Evolutionary conservation across 163 green algal species (phyloP).

Genomic region (Trebouxia gelatinosa): DNA sequence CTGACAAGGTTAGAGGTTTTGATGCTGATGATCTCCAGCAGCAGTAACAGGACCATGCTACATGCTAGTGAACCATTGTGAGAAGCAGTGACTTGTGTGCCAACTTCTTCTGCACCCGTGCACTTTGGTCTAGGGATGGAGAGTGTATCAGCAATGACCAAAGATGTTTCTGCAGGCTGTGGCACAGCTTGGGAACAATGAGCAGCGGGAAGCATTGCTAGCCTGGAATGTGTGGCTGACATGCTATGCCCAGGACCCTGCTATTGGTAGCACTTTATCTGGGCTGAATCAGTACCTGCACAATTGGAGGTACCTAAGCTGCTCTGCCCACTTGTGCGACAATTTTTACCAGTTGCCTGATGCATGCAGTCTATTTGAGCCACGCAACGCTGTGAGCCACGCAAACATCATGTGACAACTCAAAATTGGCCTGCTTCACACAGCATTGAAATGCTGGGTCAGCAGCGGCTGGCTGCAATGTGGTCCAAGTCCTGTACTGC

Average conservation of each 20-base stretch:
- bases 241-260: slow-evolving; percentile 36
- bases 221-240: slow-evolving; percentile 44
- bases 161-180: slow-evolving; percentile 24
- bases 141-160: too few species aligned
- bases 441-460: background rate
- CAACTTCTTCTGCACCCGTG: too few species aligned
- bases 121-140: too few species aligned
- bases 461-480: background rate
- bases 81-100: too few species aligned
- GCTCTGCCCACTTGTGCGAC: too few species aligned
- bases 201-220: background rate
- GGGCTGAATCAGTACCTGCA: background rate
- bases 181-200: background rate
- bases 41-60: too few species aligned
- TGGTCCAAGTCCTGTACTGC: background rate
- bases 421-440: background rate
- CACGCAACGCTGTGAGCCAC: background rate
- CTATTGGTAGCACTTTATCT: slow-evolving; percentile 19
- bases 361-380: background rate
- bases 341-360: too few species aligned
- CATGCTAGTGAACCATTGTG: too few species aligned
- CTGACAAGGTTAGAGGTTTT: too few species aligned
- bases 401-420: background rate
- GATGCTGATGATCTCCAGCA: too few species aligned
- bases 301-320: background rate